Evolutionary conservation across 2,329 filamentous ascomycete species (phyloP).

Genomic region (Neurospora sp.): DNA sequence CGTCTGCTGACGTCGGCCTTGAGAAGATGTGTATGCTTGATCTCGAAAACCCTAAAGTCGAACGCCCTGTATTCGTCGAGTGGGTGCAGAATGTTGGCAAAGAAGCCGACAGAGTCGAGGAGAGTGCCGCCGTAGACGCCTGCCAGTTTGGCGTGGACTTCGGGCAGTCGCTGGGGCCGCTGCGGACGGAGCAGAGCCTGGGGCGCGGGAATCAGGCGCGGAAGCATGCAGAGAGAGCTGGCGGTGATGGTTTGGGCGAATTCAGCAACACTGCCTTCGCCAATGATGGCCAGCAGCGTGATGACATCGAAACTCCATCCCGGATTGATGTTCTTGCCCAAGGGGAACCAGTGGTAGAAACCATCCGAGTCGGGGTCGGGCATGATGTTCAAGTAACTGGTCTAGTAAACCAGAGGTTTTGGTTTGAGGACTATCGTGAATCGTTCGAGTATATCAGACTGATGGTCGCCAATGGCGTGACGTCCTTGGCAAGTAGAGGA

Average conservation of each 20-base stretch:
- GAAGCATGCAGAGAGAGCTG: slow-evolving; percentile 46
- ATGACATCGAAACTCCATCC: slow-evolving; percentile 52
- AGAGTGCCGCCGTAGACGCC: slow-evolving; percentile 48
- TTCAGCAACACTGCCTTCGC: slow-evolving; percentile 47
- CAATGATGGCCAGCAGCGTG: slow-evolving; percentile 52
- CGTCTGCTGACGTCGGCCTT: slow-evolving; percentile 7
- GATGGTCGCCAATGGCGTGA: background rate
- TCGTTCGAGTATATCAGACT: background rate
- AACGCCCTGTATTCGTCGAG: slow-evolving; percentile 39
- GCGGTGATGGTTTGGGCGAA: slow-evolving; percentile 49
- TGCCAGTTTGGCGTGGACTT: slow-evolving; percentile 42
- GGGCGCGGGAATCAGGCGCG: slow-evolving; percentile 51
- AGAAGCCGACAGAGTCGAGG: slow-evolving; percentile 48
- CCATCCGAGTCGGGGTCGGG: background rate
- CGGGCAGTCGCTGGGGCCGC: slow-evolving; percentile 45
- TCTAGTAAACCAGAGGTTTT: background rate
- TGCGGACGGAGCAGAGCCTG: slow-evolving; percentile 49
- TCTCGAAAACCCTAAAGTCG: slow-evolving; percentile 37
- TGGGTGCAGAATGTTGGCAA: slow-evolving; percentile 50
- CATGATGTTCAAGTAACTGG: background rate
- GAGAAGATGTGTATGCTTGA: slow-evolving; percentile 31
- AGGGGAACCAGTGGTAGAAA: slow-evolving; percentile 31
- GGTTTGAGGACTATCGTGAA: background rate
- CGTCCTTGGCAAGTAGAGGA: background rate
- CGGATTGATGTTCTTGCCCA: slow-evolving; percentile 24